These are phyloP conservation scores for Hordeum vulgare DNA, from an alignment of 176 grass and related monocot species.

Conservation along the genomic window MorexV3_pseudomolecules_assembly NC_058522.1:553361797-553362296, in stretches of 20 bases:
- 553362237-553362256: too few species aligned
- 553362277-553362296: too few species aligned
- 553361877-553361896: constrained; percentile 93
- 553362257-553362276: too few species aligned
- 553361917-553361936: constrained; percentile 49
- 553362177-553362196: not conserved
- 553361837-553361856: constrained; percentile 77
- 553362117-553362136: not conserved
- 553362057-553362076: constrained; percentile 56
- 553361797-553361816: constrained; percentile 44
- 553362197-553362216: not conserved
- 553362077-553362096: constrained; percentile 37
- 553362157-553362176: not conserved
- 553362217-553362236: too few species aligned
- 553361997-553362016: constrained; percentile 41
- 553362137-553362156: not conserved
- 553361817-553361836: constrained; percentile 42
- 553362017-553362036: constrained; percentile 67
- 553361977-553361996: constrained; percentile 48
- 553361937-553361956: constrained; percentile 91
- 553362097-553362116: not conserved
- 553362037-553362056: constrained; percentile 45
- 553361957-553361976: constrained; percentile 60
- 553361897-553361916: constrained; percentile 81
- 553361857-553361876: constrained; percentile 60